Conservation (phyloP, 2,329 filamentous ascomycete genomes). For the Chrysoporthe deuterocubensis region DNA sequence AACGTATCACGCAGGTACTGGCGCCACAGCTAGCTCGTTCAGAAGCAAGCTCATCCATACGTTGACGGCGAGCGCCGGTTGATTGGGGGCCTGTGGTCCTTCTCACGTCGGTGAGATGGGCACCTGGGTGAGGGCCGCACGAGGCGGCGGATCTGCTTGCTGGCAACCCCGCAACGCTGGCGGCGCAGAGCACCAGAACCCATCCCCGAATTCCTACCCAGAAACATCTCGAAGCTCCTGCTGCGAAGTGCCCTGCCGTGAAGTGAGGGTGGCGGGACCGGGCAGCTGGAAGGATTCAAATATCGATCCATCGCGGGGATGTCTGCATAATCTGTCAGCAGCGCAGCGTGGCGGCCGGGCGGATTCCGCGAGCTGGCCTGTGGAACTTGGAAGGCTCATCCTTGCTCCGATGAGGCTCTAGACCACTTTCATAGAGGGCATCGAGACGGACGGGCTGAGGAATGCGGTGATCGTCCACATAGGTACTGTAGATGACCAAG, state of each 20-base stretch:
- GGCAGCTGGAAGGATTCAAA: conserved; percentile 11
- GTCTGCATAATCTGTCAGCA: conserved; percentile 13
- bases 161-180: background rate
- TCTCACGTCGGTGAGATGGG: background rate
- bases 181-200: background rate
- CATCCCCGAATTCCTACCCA: background rate
- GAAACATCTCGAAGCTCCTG: background rate
- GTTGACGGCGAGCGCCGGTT: background rate
- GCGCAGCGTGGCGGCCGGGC: conserved; percentile 12
- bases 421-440: background rate
- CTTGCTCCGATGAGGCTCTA: background rate
- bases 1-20: conserved; percentile 1
- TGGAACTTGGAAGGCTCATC: background rate
- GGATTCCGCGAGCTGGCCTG: background rate
- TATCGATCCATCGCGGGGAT: conserved; percentile 18
- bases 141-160: background rate
- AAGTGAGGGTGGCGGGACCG: background rate
- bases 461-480: conserved; percentile 3
- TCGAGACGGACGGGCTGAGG: background rate
- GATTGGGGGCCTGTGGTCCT: background rate
- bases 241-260: background rate
- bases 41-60: background rate
- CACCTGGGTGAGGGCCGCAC: background rate
- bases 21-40: background rate
- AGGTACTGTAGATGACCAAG: background rate